Evolutionary conservation across 2,329 filamentous ascomycete species (phyloP).

Genomic region (Xylariales sp.): DNA sequence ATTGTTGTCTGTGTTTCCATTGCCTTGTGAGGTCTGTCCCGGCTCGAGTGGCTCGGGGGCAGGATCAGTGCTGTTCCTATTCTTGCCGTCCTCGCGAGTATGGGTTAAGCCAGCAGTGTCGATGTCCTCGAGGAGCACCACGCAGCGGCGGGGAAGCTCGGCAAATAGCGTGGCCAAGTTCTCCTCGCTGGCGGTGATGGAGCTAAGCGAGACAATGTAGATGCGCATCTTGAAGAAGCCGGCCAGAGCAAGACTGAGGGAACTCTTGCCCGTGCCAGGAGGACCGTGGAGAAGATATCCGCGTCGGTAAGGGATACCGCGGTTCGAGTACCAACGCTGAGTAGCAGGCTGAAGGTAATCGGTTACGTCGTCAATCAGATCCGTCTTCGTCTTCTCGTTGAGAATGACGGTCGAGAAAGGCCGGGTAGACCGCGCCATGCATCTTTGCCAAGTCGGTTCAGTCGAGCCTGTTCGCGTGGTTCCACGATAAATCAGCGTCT

Average conservation of each 20-base stretch:
- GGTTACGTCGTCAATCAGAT: slow-evolving; percentile 54
- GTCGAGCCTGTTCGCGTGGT: slow-evolving; percentile 34
- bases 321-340: slow-evolving; percentile 74
- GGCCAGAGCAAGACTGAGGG: slow-evolving; percentile 64
- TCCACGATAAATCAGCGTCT: slow-evolving; percentile 63
- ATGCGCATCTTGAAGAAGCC: slow-evolving; percentile 67
- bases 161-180: slow-evolving; percentile 59
- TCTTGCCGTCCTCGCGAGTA: slow-evolving; percentile 38
- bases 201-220: slow-evolving; percentile 67
- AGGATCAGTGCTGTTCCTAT: slow-evolving; percentile 12
- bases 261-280: slow-evolving; percentile 75
- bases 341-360: slow-evolving; percentile 61
- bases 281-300: slow-evolving; percentile 81
- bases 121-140: slow-evolving; percentile 73
- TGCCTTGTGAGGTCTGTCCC: slow-evolving; percentile 28
- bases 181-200: slow-evolving; percentile 59
- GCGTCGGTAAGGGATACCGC: slow-evolving; percentile 79
- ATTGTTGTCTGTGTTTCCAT: slow-evolving; percentile 19
- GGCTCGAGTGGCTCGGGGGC: slow-evolving; percentile 25
- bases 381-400: slow-evolving; percentile 54
- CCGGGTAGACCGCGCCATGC: slow-evolving; percentile 54
- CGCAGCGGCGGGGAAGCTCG: slow-evolving; percentile 62
- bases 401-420: slow-evolving; percentile 64
- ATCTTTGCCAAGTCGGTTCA: slow-evolving; percentile 55
- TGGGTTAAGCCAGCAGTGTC: slow-evolving; percentile 68